A percentile compares a stretch with the other conserved stretches of the same genome.
phyloP scores from a whole-genome alignment of 2,329 filamentous ascomycete genomes.

The Stagonosporopsis tanaceti region DNA sequence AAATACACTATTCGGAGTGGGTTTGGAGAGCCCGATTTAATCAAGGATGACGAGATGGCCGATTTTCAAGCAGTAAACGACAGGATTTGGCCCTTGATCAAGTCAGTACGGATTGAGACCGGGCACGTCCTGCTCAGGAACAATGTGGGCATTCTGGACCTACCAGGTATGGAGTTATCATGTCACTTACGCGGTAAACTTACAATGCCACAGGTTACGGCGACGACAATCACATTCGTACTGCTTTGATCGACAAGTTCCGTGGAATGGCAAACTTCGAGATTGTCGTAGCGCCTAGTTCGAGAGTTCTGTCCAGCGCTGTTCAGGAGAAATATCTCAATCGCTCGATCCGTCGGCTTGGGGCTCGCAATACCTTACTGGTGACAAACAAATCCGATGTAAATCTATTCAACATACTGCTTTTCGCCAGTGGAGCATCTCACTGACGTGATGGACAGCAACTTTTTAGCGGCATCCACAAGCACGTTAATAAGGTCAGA shows the following conservation, averaged over 20 bases:
- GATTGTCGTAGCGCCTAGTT: conserved; percentile 19
- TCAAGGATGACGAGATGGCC: conserved; percentile 14
- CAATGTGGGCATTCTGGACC: conserved; percentile 19
- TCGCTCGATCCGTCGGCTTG: conserved; percentile 14
- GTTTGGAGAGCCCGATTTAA: neutral
- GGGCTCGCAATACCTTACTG: conserved; percentile 15
- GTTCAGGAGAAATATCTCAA: conserved; percentile 12
- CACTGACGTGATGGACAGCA: neutral
- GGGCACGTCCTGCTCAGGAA: conserved; percentile 20
- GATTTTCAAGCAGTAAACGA: neutral
- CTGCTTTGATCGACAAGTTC: conserved; percentile 16
- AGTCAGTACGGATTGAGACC: conserved; percentile 15
- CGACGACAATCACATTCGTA: conserved; percentile 25
- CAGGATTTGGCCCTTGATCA: conserved; percentile 22
- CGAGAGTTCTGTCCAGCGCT: conserved; percentile 8
- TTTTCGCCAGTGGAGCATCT: too few species aligned
- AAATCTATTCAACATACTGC: neutral
- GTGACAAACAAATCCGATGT: conserved; percentile 26
- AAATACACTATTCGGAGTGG: neutral
- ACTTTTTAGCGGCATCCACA: neutral
- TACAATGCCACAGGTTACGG: conserved; percentile 21
- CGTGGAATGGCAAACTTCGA: conserved; percentile 23
- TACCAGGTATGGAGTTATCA: conserved; percentile 19
- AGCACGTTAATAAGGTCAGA: neutral
- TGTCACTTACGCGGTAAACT: neutral